Base-by-base conservation (phyloP, 179 eudicot genomes). In the Spinacia oleracea region DNA sequence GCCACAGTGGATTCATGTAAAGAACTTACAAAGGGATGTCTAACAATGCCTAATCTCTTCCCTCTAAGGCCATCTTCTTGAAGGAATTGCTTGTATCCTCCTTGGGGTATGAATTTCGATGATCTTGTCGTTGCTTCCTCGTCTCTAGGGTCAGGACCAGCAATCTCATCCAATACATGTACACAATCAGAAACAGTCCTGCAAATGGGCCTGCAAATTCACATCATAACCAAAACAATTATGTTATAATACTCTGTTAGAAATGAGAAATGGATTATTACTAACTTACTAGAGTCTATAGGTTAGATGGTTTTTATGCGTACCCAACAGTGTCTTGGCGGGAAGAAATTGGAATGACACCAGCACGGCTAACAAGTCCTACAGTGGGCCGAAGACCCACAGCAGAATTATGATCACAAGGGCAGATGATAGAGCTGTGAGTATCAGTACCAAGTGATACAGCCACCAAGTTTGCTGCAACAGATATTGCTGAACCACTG, bases 151-250 rank as follows among this genome's bases (percentile, higher is more conserved):
- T 93, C 98, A 34, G 74, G 82, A 25, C 98, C 97, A 14, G 73
- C 91, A 66, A 93, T 90, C 50, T 64, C 85, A 70, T 91, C 97
- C 55, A 93, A 86, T 25, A 93, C 94, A 74, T 58, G 84, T 35
- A 88, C 94, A 38, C 93, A 93, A 79, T 93, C 98, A 8, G 89
- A 78, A 27, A 93, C 96, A 0, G 93, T 93, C 81, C 97, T 85
- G 70, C 94, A 87, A 76, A 93, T 88, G 1, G 97, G 98, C 89
- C 98, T 93, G 88, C 74, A 85, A 76, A 79, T 23, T 9, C 58
- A 59, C 12, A 63, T 16, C 25, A 38, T 67, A 18, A 53, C 15
- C 38, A 55, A 65, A 51, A 20, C 35, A 20, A 59, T 34, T 58
- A n/a, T 23, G 11, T 11, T 23, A 6, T 59, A 25, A 25, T 11